Evolutionary conservation across 352 stramenopile species (phyloP), one percentile per base, ranked within the genome.

Genomic region (Phytophthora citricola): DNA sequence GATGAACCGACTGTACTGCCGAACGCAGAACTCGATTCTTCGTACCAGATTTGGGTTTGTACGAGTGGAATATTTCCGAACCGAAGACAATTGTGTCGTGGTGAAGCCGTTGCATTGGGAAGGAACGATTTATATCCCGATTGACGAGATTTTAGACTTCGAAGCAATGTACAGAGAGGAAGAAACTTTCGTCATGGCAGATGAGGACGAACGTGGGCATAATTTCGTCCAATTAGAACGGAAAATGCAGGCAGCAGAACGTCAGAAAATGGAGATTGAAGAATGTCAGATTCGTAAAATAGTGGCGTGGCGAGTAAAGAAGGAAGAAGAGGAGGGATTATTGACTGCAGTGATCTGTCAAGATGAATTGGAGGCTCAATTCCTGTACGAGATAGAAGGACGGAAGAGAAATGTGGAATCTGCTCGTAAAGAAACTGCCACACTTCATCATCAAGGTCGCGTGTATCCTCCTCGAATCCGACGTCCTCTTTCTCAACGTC

Each of bases 31-130:
- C 2, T 80, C 83, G 0, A 32, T 81, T 3, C 39, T 90, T 3
- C 65, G 58, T 1, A 91, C 84, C 6, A 77, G 45, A 24, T 92
- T 75, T 36, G 86, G 86, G 0, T 72, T 84, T 29, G 83, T 80
- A 1, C 55, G 56, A 7, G 71, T 90, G 0, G 5, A 81, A 1
- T 83, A 81, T 45, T 92, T 76, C 31, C 79, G 86, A n/a, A 54
- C 74, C 12, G 69, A 81, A 24, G 86, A 93, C 57, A 59, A 61
- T 7, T 85, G 63, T 39, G 64, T 92, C 2, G 73, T 90, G 2
- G 63, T 91, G 6, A 71, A 56, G 14, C 66, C 75, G 2, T 27
- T 81, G 1, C 36, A 67, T 2, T 94, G 84, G 84, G 46, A 80
- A 24, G 84, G 66, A 1, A 90, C 81, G 2, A 60, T 93, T 6